phyloP scores from a whole-genome alignment of 2,329 filamentous ascomycete genomes.

The Fusarium sp. region DNA sequence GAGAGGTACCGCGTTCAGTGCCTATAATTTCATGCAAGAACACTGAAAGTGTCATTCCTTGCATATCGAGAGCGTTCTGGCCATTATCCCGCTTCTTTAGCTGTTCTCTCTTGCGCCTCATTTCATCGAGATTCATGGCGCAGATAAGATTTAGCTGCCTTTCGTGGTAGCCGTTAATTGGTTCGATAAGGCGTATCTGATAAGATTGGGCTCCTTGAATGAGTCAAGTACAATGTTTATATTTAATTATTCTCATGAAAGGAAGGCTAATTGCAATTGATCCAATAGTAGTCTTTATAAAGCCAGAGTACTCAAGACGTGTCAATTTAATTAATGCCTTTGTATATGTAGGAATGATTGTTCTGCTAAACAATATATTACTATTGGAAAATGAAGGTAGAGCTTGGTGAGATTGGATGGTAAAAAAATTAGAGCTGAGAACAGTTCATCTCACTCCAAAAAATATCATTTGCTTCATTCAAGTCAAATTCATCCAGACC shows the following conservation, averaged over 20 bases:
- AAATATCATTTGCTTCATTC: too few relatives aligned
- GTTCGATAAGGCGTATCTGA: background rate
- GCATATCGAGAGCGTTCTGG: background rate
- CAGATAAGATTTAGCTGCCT: background rate
- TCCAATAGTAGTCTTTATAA: rapidly evolving
- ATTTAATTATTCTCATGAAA: background rate
- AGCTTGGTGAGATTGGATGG: too few relatives aligned
- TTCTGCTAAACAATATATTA: too few relatives aligned
- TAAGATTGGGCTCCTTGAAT: background rate
- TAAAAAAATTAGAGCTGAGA: too few relatives aligned
- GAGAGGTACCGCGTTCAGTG: rapidly evolving
- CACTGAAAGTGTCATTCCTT: background rate
- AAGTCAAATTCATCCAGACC: too few relatives aligned
- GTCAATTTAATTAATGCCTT: too few relatives aligned
- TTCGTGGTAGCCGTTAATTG: rapidly evolving
- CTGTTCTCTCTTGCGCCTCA: background rate
- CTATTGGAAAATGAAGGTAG: too few relatives aligned
- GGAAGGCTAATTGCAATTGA: rapidly evolving
- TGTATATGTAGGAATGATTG: too few relatives aligned
- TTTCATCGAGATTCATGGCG: background rate
- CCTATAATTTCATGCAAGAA: background rate
- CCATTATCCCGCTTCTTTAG: background rate
- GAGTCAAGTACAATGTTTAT: background rate
- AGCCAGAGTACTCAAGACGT: too few relatives aligned
- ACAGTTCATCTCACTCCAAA: too few relatives aligned